These are phyloP conservation scores for Rhynchospora tenuis DNA, from an alignment of 176 grass and related monocot genomes.

Conservation along the genomic window DNA sequence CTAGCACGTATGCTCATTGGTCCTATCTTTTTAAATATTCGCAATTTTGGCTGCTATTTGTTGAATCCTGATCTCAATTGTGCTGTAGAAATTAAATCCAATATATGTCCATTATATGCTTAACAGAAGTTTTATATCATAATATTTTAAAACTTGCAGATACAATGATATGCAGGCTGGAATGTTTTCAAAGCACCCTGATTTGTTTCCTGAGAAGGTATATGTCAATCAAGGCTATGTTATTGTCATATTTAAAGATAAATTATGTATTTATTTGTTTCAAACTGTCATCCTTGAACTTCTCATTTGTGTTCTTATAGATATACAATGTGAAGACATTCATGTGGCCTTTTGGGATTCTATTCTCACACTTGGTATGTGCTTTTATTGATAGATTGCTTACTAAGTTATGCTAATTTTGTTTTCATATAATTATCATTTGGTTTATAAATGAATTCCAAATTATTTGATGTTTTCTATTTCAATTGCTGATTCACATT, in stretches of 20 bases:
- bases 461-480: too few relatives aligned
- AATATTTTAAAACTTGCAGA: conserved; percentile 39
- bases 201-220: conserved; percentile 93
- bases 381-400: background rate
- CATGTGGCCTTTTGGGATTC: conserved; percentile 94
- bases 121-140: conserved; percentile 5
- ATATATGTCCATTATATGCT: conserved; percentile 8
- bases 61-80: conserved; percentile 18
- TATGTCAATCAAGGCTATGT: conserved; percentile 4
- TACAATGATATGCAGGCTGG: conserved; percentile 72
- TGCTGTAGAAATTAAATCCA: background rate
- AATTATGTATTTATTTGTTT: conserved; percentile 9
- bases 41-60: background rate
- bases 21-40: background rate
- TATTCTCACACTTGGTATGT: conserved; percentile 91
- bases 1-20: conserved; percentile 59
- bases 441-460: too few relatives aligned
- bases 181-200: conserved; percentile 86
- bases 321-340: conserved; percentile 89
- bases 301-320: conserved; percentile 33
- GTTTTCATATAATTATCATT: background rate
- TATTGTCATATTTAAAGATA: background rate
- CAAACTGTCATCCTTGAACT: background rate
- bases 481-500: too few relatives aligned
- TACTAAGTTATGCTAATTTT: background rate